Conservation (phyloP, 2,329 filamentous ascomycete genomes). For the Cladophialophora yegresii region DNA sequence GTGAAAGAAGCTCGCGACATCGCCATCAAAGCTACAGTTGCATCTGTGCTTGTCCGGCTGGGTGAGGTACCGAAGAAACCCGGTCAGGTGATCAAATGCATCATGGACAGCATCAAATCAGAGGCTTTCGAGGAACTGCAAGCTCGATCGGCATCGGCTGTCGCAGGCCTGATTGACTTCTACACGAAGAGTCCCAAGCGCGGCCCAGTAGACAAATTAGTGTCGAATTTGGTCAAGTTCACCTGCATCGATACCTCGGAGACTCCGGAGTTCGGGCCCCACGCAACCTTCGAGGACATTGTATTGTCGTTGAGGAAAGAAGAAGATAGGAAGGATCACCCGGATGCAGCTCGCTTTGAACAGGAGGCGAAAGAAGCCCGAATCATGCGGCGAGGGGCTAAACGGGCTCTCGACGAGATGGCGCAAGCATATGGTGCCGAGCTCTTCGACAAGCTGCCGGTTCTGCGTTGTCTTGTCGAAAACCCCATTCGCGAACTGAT, state of each 20-base stretch:
- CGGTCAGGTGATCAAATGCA: slow-evolving; percentile 85
- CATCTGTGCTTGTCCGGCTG: slow-evolving; percentile 86
- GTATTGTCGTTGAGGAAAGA: slow-evolving; percentile 96
- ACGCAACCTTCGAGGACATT: slow-evolving; percentile 73
- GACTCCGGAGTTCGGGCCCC: slow-evolving; percentile 89
- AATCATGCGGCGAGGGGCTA: slow-evolving; percentile 88
- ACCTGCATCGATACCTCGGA: slow-evolving; percentile 97
- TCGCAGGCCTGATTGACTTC: slow-evolving; percentile 80
- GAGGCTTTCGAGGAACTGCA: slow-evolving; percentile 92
- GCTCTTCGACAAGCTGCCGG: slow-evolving; percentile 81
- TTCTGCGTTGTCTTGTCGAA: slow-evolving; percentile 77
- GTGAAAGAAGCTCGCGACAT: slow-evolving; percentile 82
- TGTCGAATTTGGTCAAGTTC: slow-evolving; percentile 93
- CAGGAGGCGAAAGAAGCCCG: slow-evolving; percentile 84
- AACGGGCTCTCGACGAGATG: slow-evolving; percentile 88
- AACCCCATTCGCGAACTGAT: slow-evolving; percentile 71
- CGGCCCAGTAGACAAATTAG: slow-evolving; percentile 91
- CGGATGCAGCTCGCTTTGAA: slow-evolving; percentile 86
- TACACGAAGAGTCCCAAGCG: slow-evolving; percentile 78
- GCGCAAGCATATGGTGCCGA: slow-evolving; percentile 74
- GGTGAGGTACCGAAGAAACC: slow-evolving; percentile 88
- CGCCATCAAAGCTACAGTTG: slow-evolving; percentile 81
- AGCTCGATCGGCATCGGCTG: slow-evolving; percentile 77
- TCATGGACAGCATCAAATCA: slow-evolving; percentile 97
- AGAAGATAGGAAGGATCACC: slow-evolving; percentile 89